Conservation (phyloP, 805 yeast genomes). For the Naumovozyma baii region DNA sequence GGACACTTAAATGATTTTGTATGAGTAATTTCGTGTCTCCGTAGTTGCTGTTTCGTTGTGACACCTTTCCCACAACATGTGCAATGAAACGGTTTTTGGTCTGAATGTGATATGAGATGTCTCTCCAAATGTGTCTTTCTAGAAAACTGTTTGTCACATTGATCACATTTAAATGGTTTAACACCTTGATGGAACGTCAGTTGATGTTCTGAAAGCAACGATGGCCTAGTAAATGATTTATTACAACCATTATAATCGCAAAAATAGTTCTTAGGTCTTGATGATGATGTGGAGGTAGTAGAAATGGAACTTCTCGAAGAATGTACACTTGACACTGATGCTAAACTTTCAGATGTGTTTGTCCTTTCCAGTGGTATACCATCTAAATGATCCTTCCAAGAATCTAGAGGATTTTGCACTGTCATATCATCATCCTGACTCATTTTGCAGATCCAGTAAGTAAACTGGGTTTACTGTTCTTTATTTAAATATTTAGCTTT, state of each 20-base stretch:
- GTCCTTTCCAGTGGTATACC: background rate
- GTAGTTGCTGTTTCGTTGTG: slow-evolving; percentile 68
- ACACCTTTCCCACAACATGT: slow-evolving; percentile 73
- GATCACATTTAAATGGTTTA: slow-evolving; percentile 62
- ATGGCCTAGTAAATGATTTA: slow-evolving; percentile 73
- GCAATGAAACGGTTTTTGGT: slow-evolving; percentile 64
- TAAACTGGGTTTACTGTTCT: too few species aligned
- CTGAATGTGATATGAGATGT: slow-evolving; percentile 59
- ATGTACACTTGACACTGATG: slow-evolving; percentile 4
- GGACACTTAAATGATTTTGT: slow-evolving; percentile 54
- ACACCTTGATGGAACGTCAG: slow-evolving; percentile 63
- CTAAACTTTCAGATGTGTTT: slow-evolving; percentile 4
- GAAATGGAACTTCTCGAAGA: background rate
- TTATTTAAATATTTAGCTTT: too few species aligned
- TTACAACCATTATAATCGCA: slow-evolving; percentile 62
- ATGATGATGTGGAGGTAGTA: background rate
- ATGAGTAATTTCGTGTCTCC: slow-evolving; percentile 77
- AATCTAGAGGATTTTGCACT: background rate
- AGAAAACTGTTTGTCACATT: slow-evolving; percentile 56
- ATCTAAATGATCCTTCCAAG: background rate
- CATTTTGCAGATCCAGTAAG: too few species aligned
- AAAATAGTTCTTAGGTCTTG: slow-evolving; percentile 47
- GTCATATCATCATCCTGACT: background rate
- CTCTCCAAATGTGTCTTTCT: slow-evolving; percentile 74
- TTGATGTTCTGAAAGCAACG: slow-evolving; percentile 72